Evolutionary conservation across 2,329 filamentous ascomycete genomes (phyloP), one percentile per base, ranked within the genome.

Genomic region (Exophiala xenobiotica): DNA sequence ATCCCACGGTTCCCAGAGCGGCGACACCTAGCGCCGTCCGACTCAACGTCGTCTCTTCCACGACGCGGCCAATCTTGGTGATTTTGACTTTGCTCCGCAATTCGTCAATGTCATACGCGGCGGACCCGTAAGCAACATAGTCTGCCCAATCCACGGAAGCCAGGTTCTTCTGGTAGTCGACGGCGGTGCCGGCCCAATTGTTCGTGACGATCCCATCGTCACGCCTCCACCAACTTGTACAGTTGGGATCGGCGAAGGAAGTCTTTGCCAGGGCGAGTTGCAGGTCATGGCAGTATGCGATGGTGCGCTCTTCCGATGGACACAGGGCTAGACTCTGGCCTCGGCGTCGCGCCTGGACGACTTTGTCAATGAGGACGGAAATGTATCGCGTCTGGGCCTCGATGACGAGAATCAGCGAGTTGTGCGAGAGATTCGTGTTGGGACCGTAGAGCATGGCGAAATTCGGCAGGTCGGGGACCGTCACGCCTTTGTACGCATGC

Each of bases 401-500:
- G 54, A 82, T 80, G 77, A 82, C 82, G 11, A 81, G 68, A 54
- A 82, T 78, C 57, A 82, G 80, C 39, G 71, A 75, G 52, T 79
- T 81, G 62, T 79, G 76, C 0, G 75, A 78, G 51, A 76, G 67
- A 48, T 76, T 78, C 1, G 77, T 81, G 63, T 80, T 82, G 4
- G 78, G 79, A 0, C 78, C 79, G 63, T 81, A 81, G 46, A 81
- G 68, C 70, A 81, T 77, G 38, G 69, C 76, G 56, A 80, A 80
- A 52, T 81, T 81, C 1, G 78, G 78, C 40, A 81, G 67, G 19
- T 49, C 43, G 40, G 77, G 73, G 2, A 80, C 74, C 0, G 72
- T 73, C 4, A 77, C 72, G 31, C 79, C 78, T 52, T 77, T 72
- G 16, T 75, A 72, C 5, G 79, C 79, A 12, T 62, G 66, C 0